Conservation (phyloP, 2,329 filamentous ascomycete genomes). For the Aspergillus glaucus region DNA sequence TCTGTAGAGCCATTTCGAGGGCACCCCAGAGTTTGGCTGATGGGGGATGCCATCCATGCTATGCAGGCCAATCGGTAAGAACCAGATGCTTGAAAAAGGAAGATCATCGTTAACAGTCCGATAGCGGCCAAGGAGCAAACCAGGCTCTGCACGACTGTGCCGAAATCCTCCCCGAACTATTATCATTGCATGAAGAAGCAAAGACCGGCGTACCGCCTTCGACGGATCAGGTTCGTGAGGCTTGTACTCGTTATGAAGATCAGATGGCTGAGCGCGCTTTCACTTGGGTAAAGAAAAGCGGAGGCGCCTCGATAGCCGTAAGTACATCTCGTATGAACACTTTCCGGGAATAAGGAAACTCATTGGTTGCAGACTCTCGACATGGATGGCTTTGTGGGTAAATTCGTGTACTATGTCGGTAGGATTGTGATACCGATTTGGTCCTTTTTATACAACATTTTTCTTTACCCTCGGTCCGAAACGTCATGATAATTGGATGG, state of each 20-base stretch:
- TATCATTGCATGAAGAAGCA: background rate
- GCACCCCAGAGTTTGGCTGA: background rate
- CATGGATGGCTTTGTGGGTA: too few species aligned
- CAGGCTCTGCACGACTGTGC: background rate
- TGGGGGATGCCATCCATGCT: background rate
- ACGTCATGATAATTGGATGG: too few species aligned
- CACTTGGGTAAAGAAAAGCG: background rate
- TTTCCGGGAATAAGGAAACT: too few species aligned
- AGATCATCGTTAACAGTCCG: background rate
- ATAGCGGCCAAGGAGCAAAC: background rate
- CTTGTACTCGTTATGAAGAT: background rate
- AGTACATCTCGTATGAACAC: background rate
- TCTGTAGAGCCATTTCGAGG: background rate
- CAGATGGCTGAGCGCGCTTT: background rate
- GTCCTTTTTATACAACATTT: too few species aligned
- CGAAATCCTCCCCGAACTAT: background rate
- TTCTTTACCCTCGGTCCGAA: too few species aligned
- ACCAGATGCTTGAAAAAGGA: background rate
- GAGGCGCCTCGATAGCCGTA: background rate
- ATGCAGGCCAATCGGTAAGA: background rate
- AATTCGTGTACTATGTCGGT: too few species aligned
- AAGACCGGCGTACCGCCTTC: background rate
- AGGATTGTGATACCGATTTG: too few species aligned
- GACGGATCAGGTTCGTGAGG: background rate
- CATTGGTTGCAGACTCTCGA: too few species aligned